Evolutionary conservation across 352 stramenopile genomes (phyloP).

Genomic region (Pythium phragmiticola): DNA sequence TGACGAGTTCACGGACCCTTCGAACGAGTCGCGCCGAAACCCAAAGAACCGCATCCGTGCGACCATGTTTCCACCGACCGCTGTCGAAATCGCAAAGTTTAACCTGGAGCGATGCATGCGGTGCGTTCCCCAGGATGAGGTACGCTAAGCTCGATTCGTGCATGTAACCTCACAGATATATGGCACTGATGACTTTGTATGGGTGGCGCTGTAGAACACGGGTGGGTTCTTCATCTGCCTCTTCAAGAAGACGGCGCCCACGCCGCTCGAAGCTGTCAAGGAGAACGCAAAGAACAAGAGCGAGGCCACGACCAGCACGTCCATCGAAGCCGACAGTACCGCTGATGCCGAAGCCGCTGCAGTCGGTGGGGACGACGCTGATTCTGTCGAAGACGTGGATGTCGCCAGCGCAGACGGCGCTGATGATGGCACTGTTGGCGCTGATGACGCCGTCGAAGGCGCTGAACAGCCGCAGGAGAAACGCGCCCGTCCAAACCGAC

Average conservation of each 20-base stretch:
- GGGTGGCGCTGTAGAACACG: constrained; percentile 76
- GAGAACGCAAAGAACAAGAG: not conserved
- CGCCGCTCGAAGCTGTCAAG: constrained; percentile 28
- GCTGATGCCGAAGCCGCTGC: not conserved
- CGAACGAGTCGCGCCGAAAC: constrained; percentile 64
- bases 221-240: constrained; percentile 99
- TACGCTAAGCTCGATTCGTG: constrained; percentile 16
- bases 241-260: constrained; percentile 89
- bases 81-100: constrained; percentile 66
- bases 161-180: not conserved
- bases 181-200: not conserved
- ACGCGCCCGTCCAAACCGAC: constrained; percentile 24
- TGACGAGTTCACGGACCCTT: constrained; percentile 55
- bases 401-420: constrained; percentile 13
- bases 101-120: constrained; percentile 95
- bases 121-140: constrained; percentile 96
- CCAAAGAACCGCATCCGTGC: constrained; percentile 76
- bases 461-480: constrained; percentile 13
- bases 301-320: not conserved
- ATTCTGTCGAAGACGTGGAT: constrained; percentile 21
- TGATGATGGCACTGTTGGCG: constrained; percentile 26
- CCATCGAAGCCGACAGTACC: not conserved
- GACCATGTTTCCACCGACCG: constrained; percentile 90
- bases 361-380: constrained; percentile 12
- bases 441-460: constrained; percentile 10